phyloP scores from a whole-genome alignment of 2,329 filamentous ascomycete species.

The Polychaeton citri region DNA sequence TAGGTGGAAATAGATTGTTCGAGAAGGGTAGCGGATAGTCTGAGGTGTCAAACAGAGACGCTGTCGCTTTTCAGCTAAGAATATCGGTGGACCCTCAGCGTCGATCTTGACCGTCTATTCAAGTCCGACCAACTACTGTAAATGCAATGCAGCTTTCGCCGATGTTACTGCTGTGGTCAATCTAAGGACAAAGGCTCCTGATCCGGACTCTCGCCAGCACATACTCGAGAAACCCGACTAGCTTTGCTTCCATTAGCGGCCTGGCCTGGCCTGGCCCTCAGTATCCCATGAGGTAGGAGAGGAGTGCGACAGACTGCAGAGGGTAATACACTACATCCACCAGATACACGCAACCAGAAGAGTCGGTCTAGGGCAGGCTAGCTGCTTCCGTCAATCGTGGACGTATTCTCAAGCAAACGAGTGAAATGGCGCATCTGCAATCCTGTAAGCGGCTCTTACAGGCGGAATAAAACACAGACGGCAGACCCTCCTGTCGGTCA shows the following conservation, averaged over 20 bases:
- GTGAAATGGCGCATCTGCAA: background rate
- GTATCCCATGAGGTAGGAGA: background rate
- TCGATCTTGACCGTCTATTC: background rate
- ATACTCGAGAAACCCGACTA: background rate
- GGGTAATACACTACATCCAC: background rate
- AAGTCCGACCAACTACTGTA: too few species aligned
- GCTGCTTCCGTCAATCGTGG: background rate
- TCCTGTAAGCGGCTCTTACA: background rate
- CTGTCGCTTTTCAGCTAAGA: background rate
- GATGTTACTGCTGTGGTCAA: background rate
- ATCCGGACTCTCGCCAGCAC: background rate
- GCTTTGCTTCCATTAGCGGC: background rate
- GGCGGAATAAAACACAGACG: background rate
- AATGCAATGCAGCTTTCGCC: too few species aligned
- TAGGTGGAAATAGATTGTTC: constrained; percentile 1
- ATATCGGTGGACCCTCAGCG: background rate
- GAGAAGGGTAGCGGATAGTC: background rate
- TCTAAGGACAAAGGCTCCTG: background rate
- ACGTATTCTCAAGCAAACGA: background rate
- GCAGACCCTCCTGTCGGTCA: background rate
- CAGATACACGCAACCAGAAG: background rate
- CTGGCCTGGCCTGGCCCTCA: background rate
- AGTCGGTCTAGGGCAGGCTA: background rate
- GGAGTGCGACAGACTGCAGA: background rate
- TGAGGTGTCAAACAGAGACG: background rate